phyloP scores from a whole-genome alignment of 371 early-diverging fungal species.

The Nematocida sp. region DNA sequence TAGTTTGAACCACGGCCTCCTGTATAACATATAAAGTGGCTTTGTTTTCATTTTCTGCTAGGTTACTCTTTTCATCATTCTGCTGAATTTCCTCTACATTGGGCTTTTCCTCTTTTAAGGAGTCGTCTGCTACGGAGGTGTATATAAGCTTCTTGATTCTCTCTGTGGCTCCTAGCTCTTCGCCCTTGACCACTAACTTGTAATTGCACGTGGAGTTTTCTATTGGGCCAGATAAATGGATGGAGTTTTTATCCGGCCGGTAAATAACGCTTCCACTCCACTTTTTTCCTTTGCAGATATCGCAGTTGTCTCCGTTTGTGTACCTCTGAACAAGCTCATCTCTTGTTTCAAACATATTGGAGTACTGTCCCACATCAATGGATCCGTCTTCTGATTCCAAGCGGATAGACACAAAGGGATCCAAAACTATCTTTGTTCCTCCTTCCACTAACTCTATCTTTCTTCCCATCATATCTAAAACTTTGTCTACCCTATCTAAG shows the following conservation, averaged over 20 bases:
- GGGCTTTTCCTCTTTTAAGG: too few relatives aligned
- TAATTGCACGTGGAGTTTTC: constrained; percentile 50
- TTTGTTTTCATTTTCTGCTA: too few relatives aligned
- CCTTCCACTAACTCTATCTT: constrained; percentile 27
- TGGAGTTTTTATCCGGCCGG: neutral
- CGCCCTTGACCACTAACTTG: constrained; percentile 27
- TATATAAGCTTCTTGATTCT: too few relatives aligned
- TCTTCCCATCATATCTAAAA: neutral
- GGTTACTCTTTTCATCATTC: too few relatives aligned
- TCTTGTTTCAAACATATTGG: neutral
- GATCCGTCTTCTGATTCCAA: constrained; percentile 39
- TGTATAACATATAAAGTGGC: too few relatives aligned
- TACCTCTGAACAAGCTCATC: constrained; percentile 32
- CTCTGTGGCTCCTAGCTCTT: constrained; percentile 11
- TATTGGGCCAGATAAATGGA: constrained; percentile 41
- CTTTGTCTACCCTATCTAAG: constrained; percentile 19
- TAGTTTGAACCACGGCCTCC: too few relatives aligned
- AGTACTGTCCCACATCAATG: constrained; percentile 31
- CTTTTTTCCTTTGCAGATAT: constrained; percentile 46
- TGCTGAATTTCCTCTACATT: too few relatives aligned
- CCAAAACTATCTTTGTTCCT: constrained; percentile 32
- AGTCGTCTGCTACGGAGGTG: too few relatives aligned
- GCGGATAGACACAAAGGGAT: constrained; percentile 33
- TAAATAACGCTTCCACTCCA: constrained; percentile 37
- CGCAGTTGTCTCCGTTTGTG: constrained; percentile 37